phyloP scores from a whole-genome alignment of 2,329 filamentous ascomycete genomes.

The Aspergillus fumigatiaffinis region DNA sequence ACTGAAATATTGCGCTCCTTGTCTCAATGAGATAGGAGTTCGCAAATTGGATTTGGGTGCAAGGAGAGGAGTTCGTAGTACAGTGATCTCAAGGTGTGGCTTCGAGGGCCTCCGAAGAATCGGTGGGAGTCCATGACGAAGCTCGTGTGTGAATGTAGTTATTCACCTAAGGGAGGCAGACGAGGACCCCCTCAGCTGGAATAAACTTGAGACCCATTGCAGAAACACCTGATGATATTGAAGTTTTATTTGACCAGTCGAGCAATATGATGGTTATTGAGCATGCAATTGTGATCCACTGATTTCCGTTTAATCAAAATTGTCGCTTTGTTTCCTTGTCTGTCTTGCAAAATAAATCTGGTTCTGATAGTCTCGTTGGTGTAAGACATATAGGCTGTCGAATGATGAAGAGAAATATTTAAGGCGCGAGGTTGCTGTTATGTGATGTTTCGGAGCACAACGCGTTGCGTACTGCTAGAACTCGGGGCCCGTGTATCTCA shows the following conservation, averaged over 20 bases:
- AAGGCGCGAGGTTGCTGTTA: background rate
- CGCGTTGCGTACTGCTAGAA: background rate
- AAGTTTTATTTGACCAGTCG: constrained; percentile 11
- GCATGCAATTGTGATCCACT: constrained; percentile 6
- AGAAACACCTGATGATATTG: constrained; percentile 1
- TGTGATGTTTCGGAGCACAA: background rate
- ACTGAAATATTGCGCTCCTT: background rate
- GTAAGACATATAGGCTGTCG: constrained; percentile 22
- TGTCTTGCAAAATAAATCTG: constrained; percentile 6
- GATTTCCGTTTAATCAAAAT: background rate
- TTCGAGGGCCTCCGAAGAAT: constrained; percentile 28
- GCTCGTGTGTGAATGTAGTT: constrained; percentile 18
- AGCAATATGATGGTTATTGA: constrained; percentile 1
- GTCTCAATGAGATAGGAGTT: background rate
- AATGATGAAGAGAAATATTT: background rate
- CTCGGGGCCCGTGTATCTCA: background rate
- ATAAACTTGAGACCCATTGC: constrained; percentile 23
- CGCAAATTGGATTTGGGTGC: constrained; percentile 1
- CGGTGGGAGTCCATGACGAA: constrained; percentile 30
- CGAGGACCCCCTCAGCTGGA: constrained; percentile 21
- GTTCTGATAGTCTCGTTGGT: constrained; percentile 8
- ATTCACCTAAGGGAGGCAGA: constrained; percentile 26
- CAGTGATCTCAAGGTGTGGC: constrained; percentile 20
- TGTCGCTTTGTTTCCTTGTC: constrained; percentile 3
- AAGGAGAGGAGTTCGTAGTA: constrained; percentile 4